Conservation (phyloP, 2,329 filamentous ascomycete genomes). For the Cordyceps cicadae region DNA sequence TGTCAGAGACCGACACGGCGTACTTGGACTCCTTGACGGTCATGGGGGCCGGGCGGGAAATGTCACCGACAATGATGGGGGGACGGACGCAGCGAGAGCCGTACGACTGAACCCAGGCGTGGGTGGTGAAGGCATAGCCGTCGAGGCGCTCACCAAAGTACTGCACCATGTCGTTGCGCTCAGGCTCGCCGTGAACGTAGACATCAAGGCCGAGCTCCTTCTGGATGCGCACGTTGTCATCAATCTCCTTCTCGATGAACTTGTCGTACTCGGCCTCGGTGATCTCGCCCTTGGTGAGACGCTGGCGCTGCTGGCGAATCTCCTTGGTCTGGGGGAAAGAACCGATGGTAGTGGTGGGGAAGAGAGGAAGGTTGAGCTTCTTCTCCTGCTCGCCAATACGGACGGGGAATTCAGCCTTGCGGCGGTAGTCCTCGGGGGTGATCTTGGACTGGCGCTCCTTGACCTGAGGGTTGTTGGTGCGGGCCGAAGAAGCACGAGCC, state of each 20-base stretch:
- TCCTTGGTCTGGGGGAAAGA: constrained; percentile 99
- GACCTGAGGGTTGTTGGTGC: constrained; percentile 94
- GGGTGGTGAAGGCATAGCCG: constrained; percentile 97
- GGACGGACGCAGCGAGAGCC: constrained; percentile 97
- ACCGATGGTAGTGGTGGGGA: constrained; percentile 98
- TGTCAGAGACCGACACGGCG: constrained; percentile 88
- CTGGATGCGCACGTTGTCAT: constrained; percentile 90
- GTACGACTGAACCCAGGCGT: constrained; percentile 98
- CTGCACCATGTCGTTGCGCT: constrained; percentile 99
- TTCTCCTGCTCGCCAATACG: constrained; percentile 85
- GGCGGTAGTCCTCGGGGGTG: constrained; percentile 77
- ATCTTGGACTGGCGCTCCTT: constrained; percentile 93
- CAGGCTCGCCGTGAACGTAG: constrained; percentile 95
- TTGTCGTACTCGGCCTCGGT: constrained; percentile 86
- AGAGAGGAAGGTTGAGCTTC: constrained; percentile 86
- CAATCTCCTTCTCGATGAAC: constrained; percentile 99
- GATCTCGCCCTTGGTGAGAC: constrained; percentile 98
- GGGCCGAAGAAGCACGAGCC: constrained; percentile 81
- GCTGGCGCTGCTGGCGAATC: constrained; percentile 93
- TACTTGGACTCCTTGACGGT: constrained; percentile 99
- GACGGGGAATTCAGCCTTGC: constrained; percentile 77
- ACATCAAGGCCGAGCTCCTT: constrained; percentile 97
- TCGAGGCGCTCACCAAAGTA: constrained; percentile 98
- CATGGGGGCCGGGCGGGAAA: constrained; percentile 94
- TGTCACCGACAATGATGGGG: constrained; percentile 96